Conservation (phyloP, 1,284 basidiomycete species). For the Volvariella surrecta region DNA sequence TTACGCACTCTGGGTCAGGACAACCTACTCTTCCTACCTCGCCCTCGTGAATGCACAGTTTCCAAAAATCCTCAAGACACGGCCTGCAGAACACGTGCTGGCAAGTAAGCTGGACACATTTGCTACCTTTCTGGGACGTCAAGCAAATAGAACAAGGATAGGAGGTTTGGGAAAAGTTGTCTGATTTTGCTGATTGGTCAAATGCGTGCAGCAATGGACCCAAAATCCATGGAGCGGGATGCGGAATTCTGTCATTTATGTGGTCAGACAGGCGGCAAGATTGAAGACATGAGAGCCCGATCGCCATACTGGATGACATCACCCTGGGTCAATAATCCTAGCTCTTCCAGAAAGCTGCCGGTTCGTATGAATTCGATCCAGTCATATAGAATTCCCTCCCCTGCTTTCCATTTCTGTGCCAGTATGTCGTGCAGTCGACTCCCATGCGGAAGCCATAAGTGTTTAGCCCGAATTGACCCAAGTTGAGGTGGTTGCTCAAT, state of each 20-base stretch:
- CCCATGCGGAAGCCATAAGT: slow-evolving; percentile 48
- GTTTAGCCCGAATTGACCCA: slow-evolving; percentile 42
- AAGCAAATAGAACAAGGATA: slow-evolving; percentile 68
- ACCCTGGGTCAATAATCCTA: slow-evolving; percentile 21
- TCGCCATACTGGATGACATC: slow-evolving; percentile 35
- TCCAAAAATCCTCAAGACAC: slow-evolving; percentile 71
- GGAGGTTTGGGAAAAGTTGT: slow-evolving; percentile 49
- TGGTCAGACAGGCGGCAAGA: slow-evolving; percentile 13
- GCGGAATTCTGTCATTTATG: slow-evolving; percentile 34
- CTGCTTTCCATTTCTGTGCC: slow-evolving; percentile 46
- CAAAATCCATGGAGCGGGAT: slow-evolving; percentile 47
- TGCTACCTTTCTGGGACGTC: slow-evolving; percentile 56
- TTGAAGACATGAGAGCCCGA: slow-evolving; percentile 7
- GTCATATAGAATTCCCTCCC: slow-evolving; percentile 52
- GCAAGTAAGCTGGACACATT: slow-evolving; percentile 60
- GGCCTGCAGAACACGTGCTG: slow-evolving; percentile 65
- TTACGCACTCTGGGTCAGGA: slow-evolving; percentile 67
- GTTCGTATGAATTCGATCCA: slow-evolving; percentile 66
- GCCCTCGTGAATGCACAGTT: slow-evolving; percentile 65
- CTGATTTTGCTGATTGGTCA: slow-evolving; percentile 35
- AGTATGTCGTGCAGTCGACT: slow-evolving; percentile 31
- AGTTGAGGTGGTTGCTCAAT: slow-evolving; percentile 42
- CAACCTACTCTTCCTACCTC: slow-evolving; percentile 63
- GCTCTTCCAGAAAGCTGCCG: slow-evolving; percentile 45
- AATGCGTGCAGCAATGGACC: slow-evolving; percentile 37